Evolutionary conservation across 1,139 yeast species (phyloP).

Genomic region (Petasospora rhodanensis): DNA sequence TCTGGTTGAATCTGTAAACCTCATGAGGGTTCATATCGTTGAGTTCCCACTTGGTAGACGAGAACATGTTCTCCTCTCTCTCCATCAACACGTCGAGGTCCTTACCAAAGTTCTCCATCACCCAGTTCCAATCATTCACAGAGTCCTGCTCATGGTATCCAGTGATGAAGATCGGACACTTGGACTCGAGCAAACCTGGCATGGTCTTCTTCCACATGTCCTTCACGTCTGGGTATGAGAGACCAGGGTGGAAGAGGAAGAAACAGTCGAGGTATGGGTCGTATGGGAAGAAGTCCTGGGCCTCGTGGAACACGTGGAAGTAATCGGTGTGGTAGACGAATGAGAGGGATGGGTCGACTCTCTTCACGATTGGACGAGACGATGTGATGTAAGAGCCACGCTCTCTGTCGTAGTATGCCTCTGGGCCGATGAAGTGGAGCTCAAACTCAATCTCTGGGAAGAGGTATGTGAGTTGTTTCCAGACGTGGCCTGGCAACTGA

Average conservation of each 20-base stretch:
- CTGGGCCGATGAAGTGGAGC: conserved; percentile 92
- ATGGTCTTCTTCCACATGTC: conserved; percentile 91
- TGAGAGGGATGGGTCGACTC: conserved; percentile 71
- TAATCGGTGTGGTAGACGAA: conserved; percentile 83
- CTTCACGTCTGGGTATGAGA: conserved; percentile 77
- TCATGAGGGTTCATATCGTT: conserved; percentile 90
- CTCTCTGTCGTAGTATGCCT: conserved; percentile 68
- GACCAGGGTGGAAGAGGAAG: conserved; percentile 93
- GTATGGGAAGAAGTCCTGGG: conserved; percentile 94
- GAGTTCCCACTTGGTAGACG: conserved; percentile 90
- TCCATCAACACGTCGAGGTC: conserved; percentile 82
- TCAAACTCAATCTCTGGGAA: conserved; percentile 83
- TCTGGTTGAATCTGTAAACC: conserved; percentile 86
- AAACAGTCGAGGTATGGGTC: conserved; percentile 94
- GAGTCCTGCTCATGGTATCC: conserved; percentile 81
- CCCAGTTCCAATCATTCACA: conserved; percentile 66
- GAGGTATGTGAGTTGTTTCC: conserved; percentile 88
- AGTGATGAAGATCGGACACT: conserved; percentile 87
- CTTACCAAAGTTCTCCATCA: conserved; percentile 57
- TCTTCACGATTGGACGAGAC: conserved; percentile 61
- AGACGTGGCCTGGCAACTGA: conserved; percentile 88
- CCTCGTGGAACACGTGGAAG: conserved; percentile 85
- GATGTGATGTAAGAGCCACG: conserved; percentile 48
- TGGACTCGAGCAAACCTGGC: conserved; percentile 84
- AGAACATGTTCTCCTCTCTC: conserved; percentile 66